Evolutionary conservation across 2,329 filamentous ascomycete species (phyloP), one percentile per base, ranked within the genome.

Genomic region (Periconia sp.): DNA sequence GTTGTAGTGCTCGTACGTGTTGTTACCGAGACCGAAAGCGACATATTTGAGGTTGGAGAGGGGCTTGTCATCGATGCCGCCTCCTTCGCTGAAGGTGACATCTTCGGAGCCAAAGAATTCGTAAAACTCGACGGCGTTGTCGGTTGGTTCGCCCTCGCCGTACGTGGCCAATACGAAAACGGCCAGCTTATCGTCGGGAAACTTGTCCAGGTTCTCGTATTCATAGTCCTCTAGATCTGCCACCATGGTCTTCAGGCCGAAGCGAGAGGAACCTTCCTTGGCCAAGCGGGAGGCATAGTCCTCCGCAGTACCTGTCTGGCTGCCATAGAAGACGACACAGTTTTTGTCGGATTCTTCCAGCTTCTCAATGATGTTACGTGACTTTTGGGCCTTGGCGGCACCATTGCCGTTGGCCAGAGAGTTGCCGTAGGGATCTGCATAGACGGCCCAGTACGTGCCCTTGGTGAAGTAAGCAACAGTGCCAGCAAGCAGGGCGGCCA

Each of bases 1-100:
- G 80, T 99, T 99, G 83, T 97, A 99, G 81, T 99, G 94, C 74
- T 99, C 94, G 74, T 99, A 99, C 27, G 94, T 97, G 81, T 97
- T 99, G 82, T 99, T 99, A 63, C 94, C 94, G 40, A 99, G 86
- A 69, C 94, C 94, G 68, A 99, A 99, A 53, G 92, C 85, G 69
- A 99, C 92, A 71, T 92, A 99, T 74, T 92, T 93, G 71, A 99
- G 84, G 68, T 91, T 92, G 48, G 79, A 81, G 50, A 99, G 85
- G 47, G 93, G 84, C 57, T 88, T 83, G 19, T 93, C 89, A 44
- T 84, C 83, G 15, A 74, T 74, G 43, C 75, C 70, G 50, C 74
- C 79, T 65, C 86, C 84, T 69, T 92, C 85, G 62, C 89, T 90
- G 77, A 97, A 97, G 62, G 84, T 78, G 53, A 88, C 81, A 52